phyloP scores from a whole-genome alignment of 805 yeast species.

The Tetrapisispora nanseiensis region DNA sequence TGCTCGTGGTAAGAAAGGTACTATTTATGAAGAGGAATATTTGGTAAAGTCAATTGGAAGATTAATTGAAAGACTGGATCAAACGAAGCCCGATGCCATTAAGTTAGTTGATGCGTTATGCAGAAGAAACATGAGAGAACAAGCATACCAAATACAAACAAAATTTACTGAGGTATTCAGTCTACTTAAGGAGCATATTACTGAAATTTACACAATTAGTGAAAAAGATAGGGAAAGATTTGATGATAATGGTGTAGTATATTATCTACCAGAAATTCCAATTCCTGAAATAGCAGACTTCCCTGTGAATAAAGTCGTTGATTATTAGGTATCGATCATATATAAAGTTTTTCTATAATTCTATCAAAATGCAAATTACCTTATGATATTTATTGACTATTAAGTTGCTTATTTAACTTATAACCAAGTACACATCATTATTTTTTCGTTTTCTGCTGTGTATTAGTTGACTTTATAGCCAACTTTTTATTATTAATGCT shows the following conservation, averaged over 20 bases:
- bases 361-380: too few species aligned
- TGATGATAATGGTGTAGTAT: slow-evolving; percentile 81
- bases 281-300: slow-evolving; percentile 57
- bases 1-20: slow-evolving; percentile 96
- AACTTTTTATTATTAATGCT: background rate
- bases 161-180: slow-evolving; percentile 48
- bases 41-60: slow-evolving; percentile 82
- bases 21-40: slow-evolving; percentile 94
- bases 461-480: background rate
- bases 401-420: too few species aligned
- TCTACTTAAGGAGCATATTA: slow-evolving; percentile 49
- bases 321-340: slow-evolving; percentile 34
- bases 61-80: slow-evolving; percentile 68
- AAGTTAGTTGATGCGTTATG: slow-evolving; percentile 65
- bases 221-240: slow-evolving; percentile 82
- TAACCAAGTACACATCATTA: background rate
- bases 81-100: slow-evolving; percentile 64
- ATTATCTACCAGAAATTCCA: slow-evolving; percentile 66
- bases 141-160: slow-evolving; percentile 73
- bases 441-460: background rate
- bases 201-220: slow-evolving; percentile 70
- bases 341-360: too few species aligned
- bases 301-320: slow-evolving; percentile 47
- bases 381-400: too few species aligned
- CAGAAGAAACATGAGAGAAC: slow-evolving; percentile 62